Evolutionary conservation across 805 yeast genomes (phyloP), one percentile per base, ranked within the genome.

Genomic region (Ogataea kodamae): DNA sequence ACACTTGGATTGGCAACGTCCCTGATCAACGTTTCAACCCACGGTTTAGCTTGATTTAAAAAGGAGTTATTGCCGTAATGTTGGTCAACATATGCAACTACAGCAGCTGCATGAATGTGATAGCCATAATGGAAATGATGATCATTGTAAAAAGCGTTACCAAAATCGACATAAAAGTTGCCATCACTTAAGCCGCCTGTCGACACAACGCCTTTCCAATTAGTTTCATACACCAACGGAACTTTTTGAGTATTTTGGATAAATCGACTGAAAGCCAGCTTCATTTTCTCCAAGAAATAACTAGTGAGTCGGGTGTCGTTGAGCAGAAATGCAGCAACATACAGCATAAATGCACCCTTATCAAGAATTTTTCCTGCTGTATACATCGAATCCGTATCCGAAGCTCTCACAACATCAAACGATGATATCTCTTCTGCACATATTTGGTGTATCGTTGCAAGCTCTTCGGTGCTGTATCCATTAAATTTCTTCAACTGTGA

Each of bases 111-210:
- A 54, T 84, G 89, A 29, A 85, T 69, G 46, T 77, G 80, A 57
- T 84, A 86, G 8, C 92, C 92, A 50, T 81, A 86, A 55, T 86
- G 94, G 71, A 84, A 86, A 54, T 85, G 92, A 50, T 86, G 95
- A 51, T 86, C 95, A 48, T 85, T 84, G 60, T 84, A 85, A 55
- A 74, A 81, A 15, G 83, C 73, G 54, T 81, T 72, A 28, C 94
- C 95, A 54, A 69, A 86, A 50, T 78, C 81, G 22, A 52, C 46
- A 18, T 57, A 57, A 25, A 58, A 54, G 38, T 60, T 59, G 0
- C 64, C 64, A 27, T 55, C 63, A 3, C 30, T 28, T 13, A 60
- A 38, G 3, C 74, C 76, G 0, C 87, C 85, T 0, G 80, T 67
- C 0, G 95, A 82, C 8, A 85, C 71, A 6, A 87, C 48, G 2